phyloP scores from a whole-genome alignment of 495 filamentous ascomycete species.

The Cudoniella acicularis region DNA sequence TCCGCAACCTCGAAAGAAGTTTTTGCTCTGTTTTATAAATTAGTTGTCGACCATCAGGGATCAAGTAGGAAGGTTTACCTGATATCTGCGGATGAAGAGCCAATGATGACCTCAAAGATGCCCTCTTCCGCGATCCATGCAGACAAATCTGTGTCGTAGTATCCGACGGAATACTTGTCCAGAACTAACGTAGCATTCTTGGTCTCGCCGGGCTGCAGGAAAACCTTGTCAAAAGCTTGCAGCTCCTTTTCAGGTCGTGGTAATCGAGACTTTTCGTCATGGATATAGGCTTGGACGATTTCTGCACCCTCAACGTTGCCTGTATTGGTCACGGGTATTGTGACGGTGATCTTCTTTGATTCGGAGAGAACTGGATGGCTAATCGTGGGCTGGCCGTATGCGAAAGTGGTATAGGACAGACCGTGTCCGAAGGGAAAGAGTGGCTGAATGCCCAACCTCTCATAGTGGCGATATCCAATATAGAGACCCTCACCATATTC shows the following conservation, averaged over 20 bases:
- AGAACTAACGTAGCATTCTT: slow-evolving; percentile 61
- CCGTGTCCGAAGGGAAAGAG: slow-evolving; percentile 82
- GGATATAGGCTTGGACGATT: slow-evolving; percentile 75
- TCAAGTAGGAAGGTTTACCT: slow-evolving; percentile 20
- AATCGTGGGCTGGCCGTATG: slow-evolving; percentile 58
- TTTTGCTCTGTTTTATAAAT: slow-evolving; percentile 35
- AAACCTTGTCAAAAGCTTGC: slow-evolving; percentile 76
- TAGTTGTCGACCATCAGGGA: slow-evolving; percentile 18
- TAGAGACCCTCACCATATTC: slow-evolving; percentile 83
- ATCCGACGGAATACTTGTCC: slow-evolving; percentile 75
- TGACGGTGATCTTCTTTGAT: slow-evolving; percentile 53
- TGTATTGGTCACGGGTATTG: slow-evolving; percentile 66
- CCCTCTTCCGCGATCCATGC: slow-evolving; percentile 81
- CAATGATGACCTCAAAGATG: slow-evolving; percentile 62
- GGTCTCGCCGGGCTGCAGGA: slow-evolving; percentile 63
- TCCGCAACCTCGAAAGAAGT: slow-evolving; percentile 52
- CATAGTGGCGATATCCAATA: slow-evolving; percentile 82
- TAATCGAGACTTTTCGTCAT: slow-evolving; percentile 47
- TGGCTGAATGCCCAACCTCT: slow-evolving; percentile 59
- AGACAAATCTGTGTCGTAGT: slow-evolving; percentile 67
- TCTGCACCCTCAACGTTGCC: slow-evolving; percentile 65
- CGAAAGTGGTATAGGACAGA: slow-evolving; percentile 76
- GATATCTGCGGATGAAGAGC: slow-evolving; percentile 42
- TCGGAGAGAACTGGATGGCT: slow-evolving; percentile 43
- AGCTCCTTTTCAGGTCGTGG: slow-evolving; percentile 74